Conservation (phyloP, 176 grass and related monocot species). For the Phoenix roebelenii region DNA sequence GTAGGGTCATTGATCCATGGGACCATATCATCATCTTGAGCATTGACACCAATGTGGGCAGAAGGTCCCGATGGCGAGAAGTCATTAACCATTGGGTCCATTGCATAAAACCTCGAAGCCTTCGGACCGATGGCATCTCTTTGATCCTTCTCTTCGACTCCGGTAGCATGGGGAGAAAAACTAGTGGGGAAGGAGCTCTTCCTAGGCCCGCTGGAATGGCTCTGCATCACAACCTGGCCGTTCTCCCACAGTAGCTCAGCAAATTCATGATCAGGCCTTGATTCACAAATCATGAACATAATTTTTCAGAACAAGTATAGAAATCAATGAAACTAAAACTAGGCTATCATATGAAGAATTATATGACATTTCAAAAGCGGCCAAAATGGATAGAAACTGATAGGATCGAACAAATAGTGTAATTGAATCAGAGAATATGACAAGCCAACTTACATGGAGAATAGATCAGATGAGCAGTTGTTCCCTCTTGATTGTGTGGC, state of each 20-base stretch:
- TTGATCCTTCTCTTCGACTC: constrained; percentile 3
- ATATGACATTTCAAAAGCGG: no score
- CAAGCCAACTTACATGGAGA: constrained; percentile 6
- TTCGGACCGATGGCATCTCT: not conserved
- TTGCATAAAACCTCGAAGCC: not conserved
- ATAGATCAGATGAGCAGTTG: constrained; percentile 7
- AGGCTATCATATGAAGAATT: no score
- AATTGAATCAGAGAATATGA: not conserved
- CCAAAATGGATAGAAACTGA: no score
- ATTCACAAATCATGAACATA: not conserved
- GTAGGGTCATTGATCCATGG: constrained; percentile 21
- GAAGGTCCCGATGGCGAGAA: not conserved
- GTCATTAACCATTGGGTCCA: not conserved
- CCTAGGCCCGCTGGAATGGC: constrained; percentile 4
- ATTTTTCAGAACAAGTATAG: no score
- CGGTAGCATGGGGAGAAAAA: not conserved
- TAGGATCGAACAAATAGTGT: no score
- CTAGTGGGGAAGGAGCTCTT: not conserved
- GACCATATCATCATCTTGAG: constrained; percentile 12
- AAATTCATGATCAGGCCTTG: constrained; percentile 28
- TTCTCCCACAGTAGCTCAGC: constrained; percentile 38
- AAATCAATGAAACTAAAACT: no score
- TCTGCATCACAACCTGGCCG: constrained; percentile 35
- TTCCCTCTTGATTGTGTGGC: constrained; percentile 1
- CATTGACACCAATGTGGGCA: not conserved